Percentiles rank a stretch among this genome's conserved stretches.
Conservation (phyloP, 441 rosid genomes). For the Hura crepitans region DNA sequence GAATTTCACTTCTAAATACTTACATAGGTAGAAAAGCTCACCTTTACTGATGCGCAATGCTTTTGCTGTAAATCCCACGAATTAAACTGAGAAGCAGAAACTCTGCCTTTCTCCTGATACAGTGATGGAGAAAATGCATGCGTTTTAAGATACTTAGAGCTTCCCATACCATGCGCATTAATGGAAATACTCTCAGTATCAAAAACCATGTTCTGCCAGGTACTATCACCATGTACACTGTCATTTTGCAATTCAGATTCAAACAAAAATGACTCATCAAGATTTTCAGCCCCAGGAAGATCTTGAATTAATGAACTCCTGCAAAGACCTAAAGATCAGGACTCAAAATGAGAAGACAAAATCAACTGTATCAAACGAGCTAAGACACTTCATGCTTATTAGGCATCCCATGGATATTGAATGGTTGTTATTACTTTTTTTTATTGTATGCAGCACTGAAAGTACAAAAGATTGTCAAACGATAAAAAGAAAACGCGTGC, state of each 20-base stretch:
- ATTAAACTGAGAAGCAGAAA: constrained; percentile 26
- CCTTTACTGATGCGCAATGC: constrained; percentile 23
- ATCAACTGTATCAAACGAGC: neutral
- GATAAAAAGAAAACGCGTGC: constrained; percentile 17
- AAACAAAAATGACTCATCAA: constrained; percentile 25
- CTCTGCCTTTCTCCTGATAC: constrained; percentile 30
- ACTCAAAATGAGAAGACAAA: constrained; percentile 8
- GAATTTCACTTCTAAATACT: neutral
- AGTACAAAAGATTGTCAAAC: constrained; percentile 7
- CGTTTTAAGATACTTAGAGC: constrained; percentile 32
- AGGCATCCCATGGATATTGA: constrained; percentile 30
- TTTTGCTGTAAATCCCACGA: constrained; percentile 17
- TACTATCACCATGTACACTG: constrained; percentile 19
- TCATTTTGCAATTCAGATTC: constrained; percentile 28
- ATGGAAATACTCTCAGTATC: constrained; percentile 29
- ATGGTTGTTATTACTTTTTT: neutral
- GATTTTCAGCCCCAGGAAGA: constrained; percentile 35
- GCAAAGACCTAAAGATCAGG: constrained; percentile 25
- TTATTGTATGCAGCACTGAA: constrained; percentile 2
- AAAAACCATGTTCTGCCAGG: constrained; percentile 21
- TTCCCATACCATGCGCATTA: constrained; percentile 25
- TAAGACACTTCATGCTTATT: neutral
- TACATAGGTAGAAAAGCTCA: constrained; percentile 26
- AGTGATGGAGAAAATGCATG: constrained; percentile 35
- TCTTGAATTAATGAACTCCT: constrained; percentile 65